Base-by-base conservation (phyloP, 345 rosid genomes). In the Moricandia moricandioides region DNA sequence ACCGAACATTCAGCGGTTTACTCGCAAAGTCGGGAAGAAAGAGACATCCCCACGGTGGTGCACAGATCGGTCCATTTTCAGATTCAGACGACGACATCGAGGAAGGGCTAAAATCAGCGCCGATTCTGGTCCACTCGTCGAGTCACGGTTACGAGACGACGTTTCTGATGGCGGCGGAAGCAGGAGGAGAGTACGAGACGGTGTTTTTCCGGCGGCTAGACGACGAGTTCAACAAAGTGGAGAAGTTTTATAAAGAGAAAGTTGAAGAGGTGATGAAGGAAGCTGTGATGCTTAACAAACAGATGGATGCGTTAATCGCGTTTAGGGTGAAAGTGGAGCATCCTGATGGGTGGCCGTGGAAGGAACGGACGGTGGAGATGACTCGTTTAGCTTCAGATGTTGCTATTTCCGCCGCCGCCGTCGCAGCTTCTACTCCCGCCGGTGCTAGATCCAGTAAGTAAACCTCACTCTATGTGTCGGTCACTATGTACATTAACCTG, bases 1-100 rank as follows among this genome's bases (percentile, higher is more conserved):
- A 86, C 70, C 83, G 89, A 77, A 81, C 96, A 56, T 90, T 88
- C 73, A 86, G 96, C 37, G 92, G 96, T 43, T 26, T 90, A 27
- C 17, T 77, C 51, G 62, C 80, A 0, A 76, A 62, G 0, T n/a
- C 65, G 2, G 75, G 78, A 4, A 77, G 77, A 16, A 63, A 70
- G 52, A 72, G 73, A 54, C 64, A 45, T 56, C 59, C 24, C 62
- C 72, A 64, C 54, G 68, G 61, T 9, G 75, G 60, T 2, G 26
- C 16, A 17, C 71, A 30, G 47, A 39, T 40, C 27, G 71, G 71
- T 1, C 72, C 62, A 60, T 58, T 84, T 0, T 78, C 83, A 2
- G 78, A 59, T 17, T 74, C 81, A 56, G 45, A 18, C 70, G 45
- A 58, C 0, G 56, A 65, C 18, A 56, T 81, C 12, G 96, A 88